Base-by-base conservation (phyloP, 2,329 filamentous ascomycete species). In the Trichoderma brevicompactum region DNA sequence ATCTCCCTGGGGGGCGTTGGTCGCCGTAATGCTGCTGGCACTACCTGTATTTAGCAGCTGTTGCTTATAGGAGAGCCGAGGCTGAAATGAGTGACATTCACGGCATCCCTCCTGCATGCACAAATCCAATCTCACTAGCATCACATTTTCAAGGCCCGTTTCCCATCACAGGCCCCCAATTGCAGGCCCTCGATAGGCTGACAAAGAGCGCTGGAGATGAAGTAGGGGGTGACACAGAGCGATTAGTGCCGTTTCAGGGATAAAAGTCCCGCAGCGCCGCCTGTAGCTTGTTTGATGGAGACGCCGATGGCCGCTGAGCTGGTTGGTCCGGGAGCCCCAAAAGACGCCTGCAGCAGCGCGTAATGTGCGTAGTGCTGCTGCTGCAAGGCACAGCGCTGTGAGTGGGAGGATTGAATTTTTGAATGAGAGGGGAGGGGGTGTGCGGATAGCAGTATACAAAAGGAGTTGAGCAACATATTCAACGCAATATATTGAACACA, bases 231-330 rank as follows among this genome's bases (percentile, higher is more conserved):
- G 23, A 40, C n/a, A 44, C 53, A 56, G 46, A 53, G 49, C 46
- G 55, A 53, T 53, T 65, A 65, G 63, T 43, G 63, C 55, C 34
- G 63, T 65, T 65, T 65, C 63, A 65, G 63, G 55, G 55, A 53
- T 59, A 65, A 55, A 61, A 55, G 43, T 59, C 63, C 63, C 54
- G 46, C 63, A 50, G 41, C 36, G 46, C 62, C 44, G 52, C 60
- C 50, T 56, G 50, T 48, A 64, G 62, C 62, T 64, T 64, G 62
- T 64, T 64, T 58, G 53, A 64, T 64, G 62, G 62, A 15, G 52
- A 56, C 50, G 44, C 50, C 50, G 53, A 41, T 7, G 10, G 36
- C 36, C 10, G 7, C 10, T 38, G 36, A 28, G 52, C 52, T 64
- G 62, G 52, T 64, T 56, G 62, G 62, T 28, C 28, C 28, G 2